Evolutionary conservation across 2,329 filamentous ascomycete species (phyloP).

Genomic region (Ophiosphaerella narmari): DNA sequence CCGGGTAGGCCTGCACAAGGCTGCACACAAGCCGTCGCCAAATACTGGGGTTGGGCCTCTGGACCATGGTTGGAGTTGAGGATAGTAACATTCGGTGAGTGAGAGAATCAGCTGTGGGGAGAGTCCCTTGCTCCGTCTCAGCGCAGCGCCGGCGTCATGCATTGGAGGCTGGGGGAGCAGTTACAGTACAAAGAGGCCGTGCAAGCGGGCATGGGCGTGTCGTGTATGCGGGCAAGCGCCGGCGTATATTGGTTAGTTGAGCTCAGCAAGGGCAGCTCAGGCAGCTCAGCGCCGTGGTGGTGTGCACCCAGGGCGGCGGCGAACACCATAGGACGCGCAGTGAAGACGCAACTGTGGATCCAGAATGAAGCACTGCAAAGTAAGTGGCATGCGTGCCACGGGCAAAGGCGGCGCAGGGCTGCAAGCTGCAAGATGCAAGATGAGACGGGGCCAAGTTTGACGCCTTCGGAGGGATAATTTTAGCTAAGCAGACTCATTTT

Average conservation of each 20-base stretch:
- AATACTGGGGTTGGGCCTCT: not conserved
- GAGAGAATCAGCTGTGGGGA: not conserved
- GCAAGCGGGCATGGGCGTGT: slow-evolving; percentile 3
- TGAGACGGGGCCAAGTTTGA: slow-evolving; percentile 12
- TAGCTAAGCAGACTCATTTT: slow-evolving; percentile 37
- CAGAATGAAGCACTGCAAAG: not conserved
- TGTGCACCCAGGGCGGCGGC: slow-evolving; percentile 15
- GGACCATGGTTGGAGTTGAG: not conserved
- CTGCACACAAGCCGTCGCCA: not conserved
- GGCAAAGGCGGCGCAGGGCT: not conserved
- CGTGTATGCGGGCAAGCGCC: slow-evolving; percentile 15
- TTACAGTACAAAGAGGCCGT: not conserved
- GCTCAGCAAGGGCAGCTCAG: too few species aligned
- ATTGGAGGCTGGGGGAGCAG: slow-evolving; percentile 1
- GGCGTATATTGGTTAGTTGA: slow-evolving; percentile 6
- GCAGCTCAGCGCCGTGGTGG: slow-evolving; percentile 3
- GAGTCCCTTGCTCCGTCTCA: slow-evolving; percentile 4
- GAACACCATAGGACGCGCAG: slow-evolving; percentile 5
- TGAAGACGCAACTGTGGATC: too few species aligned
- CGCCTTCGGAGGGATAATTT: slow-evolving; percentile 30
- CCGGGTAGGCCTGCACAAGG: not conserved
- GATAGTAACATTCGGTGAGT: not conserved
- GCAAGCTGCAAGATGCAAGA: slow-evolving; percentile 10
- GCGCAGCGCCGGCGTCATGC: slow-evolving; percentile 5
- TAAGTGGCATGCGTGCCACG: not conserved